Evolutionary conservation across 345 rosid genomes (phyloP).

Genomic region (Punica granatum): DNA sequence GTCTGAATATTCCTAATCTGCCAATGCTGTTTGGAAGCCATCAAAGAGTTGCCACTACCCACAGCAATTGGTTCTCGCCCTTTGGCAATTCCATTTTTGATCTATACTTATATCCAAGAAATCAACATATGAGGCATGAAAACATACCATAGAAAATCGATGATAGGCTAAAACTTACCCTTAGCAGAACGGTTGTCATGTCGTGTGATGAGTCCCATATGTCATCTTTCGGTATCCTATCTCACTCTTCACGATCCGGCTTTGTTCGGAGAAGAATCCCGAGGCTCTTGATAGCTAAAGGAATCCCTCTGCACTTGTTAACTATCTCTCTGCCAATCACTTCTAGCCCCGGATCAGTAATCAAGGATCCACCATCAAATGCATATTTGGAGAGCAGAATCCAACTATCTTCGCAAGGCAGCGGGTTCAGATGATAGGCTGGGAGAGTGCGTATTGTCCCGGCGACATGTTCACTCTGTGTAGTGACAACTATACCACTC

Average conservation of each 20-base stretch:
- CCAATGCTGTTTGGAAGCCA: background rate
- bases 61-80: background rate
- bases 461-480: constrained; percentile 15
- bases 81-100: background rate
- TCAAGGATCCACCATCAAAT: constrained; percentile 1
- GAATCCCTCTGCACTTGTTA: constrained; percentile 31
- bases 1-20: background rate
- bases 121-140: background rate
- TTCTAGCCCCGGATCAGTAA: constrained; percentile 10
- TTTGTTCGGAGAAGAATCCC: constrained; percentile 30
- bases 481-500: constrained; percentile 23
- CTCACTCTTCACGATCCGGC: constrained; percentile 26
- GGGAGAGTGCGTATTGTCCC: constrained; percentile 14
- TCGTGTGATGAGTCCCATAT: constrained; percentile 33
- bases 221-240: constrained; percentile 25
- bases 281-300: constrained; percentile 31
- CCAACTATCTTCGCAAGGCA: constrained; percentile 21
- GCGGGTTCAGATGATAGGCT: constrained; percentile 8
- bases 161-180: constrained; percentile 18
- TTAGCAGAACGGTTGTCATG: constrained; percentile 20
- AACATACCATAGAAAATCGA: background rate
- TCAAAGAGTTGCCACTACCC: background rate
- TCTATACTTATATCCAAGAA: background rate
- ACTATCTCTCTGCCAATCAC: constrained; percentile 24
- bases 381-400: constrained; percentile 16